Percentiles rank a stretch among this genome's conserved stretches.
phyloP scores from a whole-genome alignment of 768 basidiomycete genomes.

The Tephrocybe sp. region DNA sequence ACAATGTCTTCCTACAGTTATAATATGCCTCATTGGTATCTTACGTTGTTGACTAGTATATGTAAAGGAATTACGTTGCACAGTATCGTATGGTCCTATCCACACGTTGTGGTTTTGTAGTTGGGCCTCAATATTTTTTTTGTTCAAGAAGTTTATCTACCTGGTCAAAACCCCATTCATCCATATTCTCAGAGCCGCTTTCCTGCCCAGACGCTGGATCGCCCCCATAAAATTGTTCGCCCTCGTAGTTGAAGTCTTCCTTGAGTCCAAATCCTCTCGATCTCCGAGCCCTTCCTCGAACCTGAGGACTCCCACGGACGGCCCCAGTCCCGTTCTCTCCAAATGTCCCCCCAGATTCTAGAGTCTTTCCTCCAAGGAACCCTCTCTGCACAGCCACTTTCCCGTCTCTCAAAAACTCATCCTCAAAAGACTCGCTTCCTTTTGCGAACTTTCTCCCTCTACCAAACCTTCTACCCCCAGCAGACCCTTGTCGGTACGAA shows the following conservation, averaged over 20 bases:
- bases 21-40: constrained; percentile 1
- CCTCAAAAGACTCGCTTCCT: background rate
- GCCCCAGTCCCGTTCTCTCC: too few relatives aligned
- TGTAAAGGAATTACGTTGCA: background rate
- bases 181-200: too few relatives aligned
- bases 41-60: background rate
- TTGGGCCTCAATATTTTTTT: background rate
- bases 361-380: background rate
- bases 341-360: too few relatives aligned
- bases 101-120: too few relatives aligned
- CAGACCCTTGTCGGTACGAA: background rate
- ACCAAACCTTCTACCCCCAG: background rate
- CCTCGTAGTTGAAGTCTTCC: background rate
- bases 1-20: too few relatives aligned
- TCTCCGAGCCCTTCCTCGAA: too few relatives aligned
- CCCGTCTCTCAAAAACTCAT: background rate
- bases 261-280: background rate
- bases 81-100: too few relatives aligned
- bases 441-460: background rate
- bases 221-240: too few relatives aligned
- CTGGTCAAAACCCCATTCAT: constrained; percentile 5
- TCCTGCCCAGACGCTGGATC: too few relatives aligned
- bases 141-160: background rate
- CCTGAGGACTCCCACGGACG: too few relatives aligned
- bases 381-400: background rate